Evolutionary conservation across 2,329 filamentous ascomycete genomes (phyloP), one percentile per base, ranked within the genome.

Genomic region (Rutstroemia sp.): DNA sequence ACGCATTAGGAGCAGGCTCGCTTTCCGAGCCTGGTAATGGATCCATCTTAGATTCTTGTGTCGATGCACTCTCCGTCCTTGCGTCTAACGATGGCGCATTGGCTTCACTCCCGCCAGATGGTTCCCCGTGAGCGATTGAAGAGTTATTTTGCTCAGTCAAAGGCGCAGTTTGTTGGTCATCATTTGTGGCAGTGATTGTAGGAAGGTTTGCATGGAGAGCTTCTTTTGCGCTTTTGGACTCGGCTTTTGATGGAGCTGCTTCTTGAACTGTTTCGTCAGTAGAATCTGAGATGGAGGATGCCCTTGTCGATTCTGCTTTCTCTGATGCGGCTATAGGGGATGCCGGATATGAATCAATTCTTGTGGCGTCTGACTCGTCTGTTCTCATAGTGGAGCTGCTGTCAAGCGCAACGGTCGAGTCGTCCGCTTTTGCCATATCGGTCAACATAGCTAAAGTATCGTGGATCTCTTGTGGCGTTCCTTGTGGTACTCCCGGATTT

Each of bases 251-350:
- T 21, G 21, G 53, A 12, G 37, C 51, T 18, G 49, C 49, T 47
- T 70, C 71, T 46, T 76, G 74, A 2, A 81, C 68, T 4, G 81
- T 84, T 65, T 83, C 81, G 58, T 85, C 79, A 1, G 82, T 85
- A 2, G 79, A 80, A 59, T 84, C 83, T 5, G 82, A 85, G 9
- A 86, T 67, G 0, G 83, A 86, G 0, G 82, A 86, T 4, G 83
- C 82, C 62, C 80, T 81, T 6, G 83, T 86, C 2, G 82, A 85
- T 50, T 79, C 76, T 14, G 76, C 79, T 41, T 77, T 72, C 57
- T 85, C 81, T 5, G 80, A 84, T 16, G 74, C 75, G 46, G 76
- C 75, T 21, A 77, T 67, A 0, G 82, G 81, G 14, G 82, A 85
- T 10, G 77, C 69, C 4, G 82, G 80, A 52, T 79, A 79, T 2